Percentiles rank a stretch among this genome's conserved stretches.
Conservation (phyloP, 2,329 filamentous ascomycete genomes). For the Tolypocladium sp. region DNA sequence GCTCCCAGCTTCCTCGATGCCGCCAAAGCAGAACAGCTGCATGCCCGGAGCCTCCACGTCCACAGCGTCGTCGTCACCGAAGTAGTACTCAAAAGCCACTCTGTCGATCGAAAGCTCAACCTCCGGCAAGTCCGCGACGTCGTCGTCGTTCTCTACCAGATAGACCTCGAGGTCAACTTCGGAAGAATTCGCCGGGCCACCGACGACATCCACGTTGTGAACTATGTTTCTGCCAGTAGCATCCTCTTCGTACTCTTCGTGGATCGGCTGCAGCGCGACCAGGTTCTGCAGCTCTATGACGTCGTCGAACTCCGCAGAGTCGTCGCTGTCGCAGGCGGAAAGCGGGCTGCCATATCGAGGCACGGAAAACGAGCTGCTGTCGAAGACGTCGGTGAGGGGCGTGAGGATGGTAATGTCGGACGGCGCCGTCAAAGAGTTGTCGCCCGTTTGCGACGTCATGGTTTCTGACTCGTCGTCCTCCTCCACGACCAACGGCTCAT, state of each 20-base stretch:
- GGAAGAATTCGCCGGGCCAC: background rate
- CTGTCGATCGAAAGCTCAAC: conserved; percentile 20
- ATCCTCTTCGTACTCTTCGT: conserved; percentile 5
- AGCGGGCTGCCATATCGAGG: background rate
- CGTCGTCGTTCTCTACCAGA: conserved; percentile 15
- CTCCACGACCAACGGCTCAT: background rate
- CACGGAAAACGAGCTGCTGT: background rate
- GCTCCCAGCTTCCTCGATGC: background rate
- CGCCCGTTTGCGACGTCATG: background rate
- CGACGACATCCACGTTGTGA: conserved; percentile 16
- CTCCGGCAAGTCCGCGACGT: conserved; percentile 15
- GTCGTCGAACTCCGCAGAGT: conserved; percentile 5
- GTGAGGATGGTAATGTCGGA: background rate
- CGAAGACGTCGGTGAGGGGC: background rate
- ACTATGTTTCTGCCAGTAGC: conserved; percentile 13
- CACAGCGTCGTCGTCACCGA: conserved; percentile 10
- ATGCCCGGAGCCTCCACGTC: conserved; percentile 17
- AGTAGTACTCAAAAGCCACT: conserved; percentile 14
- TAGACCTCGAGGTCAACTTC: conserved; percentile 21
- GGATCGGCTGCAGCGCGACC: conserved; percentile 9
- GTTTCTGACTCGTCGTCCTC: background rate
- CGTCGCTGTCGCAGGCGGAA: conserved; percentile 2
- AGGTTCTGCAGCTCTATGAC: conserved; percentile 10
- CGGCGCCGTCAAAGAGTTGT: background rate
- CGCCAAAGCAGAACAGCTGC: conserved; percentile 3